Base-by-base conservation (phyloP, 208 protist species). In the Ichthyophonus hoferi region DNA sequence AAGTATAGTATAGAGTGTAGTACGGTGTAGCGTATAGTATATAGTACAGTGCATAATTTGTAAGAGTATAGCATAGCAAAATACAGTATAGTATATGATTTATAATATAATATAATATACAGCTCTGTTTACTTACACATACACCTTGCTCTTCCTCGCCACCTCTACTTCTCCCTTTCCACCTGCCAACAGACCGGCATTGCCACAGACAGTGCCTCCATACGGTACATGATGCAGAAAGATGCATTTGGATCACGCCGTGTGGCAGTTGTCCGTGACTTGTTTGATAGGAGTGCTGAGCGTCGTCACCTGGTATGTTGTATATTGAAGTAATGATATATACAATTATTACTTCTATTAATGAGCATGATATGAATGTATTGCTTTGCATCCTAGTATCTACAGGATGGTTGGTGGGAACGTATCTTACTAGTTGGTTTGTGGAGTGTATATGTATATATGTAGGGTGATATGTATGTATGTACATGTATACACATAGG, bases 201-300 rank as follows among this genome's bases (percentile, higher is more conserved):
- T 17, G 81, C n/a, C 39, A 85, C 81, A 24, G 38, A 85, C 40
- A 38, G 41, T 17, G 24, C 85, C 12, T 31, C 85, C 24, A 34
- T 88, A 7, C 77, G 85, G 17, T 78, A 83, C 85, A 43, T 78
- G 0, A 83, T 78, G 77, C 24, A 82, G 42, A 88, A 82, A 41
- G 39, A 83, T 42, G 50, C 86, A 42, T 89, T 89, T 33, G 86
- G 77, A 12, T 85, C 67, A 38, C 7, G 17, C 37, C 76, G 79
- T 84, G 86, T 89, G 39, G 87, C 87, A 3, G 77, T 90, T 1
- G 87, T 90, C 2, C 77, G 78, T 33, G 87, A 90, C 42, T 38
- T 86, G 42, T 90, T 90, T 35, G 87, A 90, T 35, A 58, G 87
- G n/a, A 58, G 24, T 2, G 79, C 33, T 86, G 87, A 85, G 39